Evolutionary conservation across 208 protist genomes (phyloP).

Genomic region (Crithidia thermophila): DNA sequence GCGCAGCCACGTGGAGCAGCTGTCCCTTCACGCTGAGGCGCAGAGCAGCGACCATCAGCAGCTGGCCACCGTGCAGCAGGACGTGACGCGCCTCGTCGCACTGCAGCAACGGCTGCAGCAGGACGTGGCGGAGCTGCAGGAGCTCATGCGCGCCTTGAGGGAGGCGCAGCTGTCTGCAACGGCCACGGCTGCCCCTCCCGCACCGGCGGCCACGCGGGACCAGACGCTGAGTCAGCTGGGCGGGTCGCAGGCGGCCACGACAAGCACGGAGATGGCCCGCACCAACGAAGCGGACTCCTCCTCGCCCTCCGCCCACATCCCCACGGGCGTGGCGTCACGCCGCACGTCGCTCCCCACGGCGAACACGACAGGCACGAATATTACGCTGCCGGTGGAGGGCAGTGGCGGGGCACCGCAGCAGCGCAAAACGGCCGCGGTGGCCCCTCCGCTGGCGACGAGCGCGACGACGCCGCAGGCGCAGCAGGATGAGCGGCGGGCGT

Average conservation of each 20-base stretch:
- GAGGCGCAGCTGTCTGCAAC: slow-evolving; percentile 1
- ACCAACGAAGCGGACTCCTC: slow-evolving; percentile 18
- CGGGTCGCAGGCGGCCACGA: slow-evolving; percentile 23
- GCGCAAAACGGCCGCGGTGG: neutral
- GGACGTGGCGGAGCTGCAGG: slow-evolving; percentile 24
- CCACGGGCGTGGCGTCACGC: neutral
- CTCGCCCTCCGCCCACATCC: slow-evolving; percentile 27
- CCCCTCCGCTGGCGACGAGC: neutral
- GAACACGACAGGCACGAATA: too few relatives aligned
- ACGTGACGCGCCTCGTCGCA: slow-evolving; percentile 12
- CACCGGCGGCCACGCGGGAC: neutral
- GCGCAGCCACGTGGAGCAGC: slow-evolving; percentile 8
- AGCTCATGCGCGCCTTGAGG: slow-evolving; percentile 14
- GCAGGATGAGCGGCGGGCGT: slow-evolving; percentile 16
- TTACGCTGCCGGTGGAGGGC: too few relatives aligned
- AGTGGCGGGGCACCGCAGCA: neutral
- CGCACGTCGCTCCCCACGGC: neutral
- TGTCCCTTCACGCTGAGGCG: slow-evolving; percentile 12
- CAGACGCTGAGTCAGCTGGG: slow-evolving; percentile 14
- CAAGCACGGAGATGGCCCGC: slow-evolving; percentile 32
- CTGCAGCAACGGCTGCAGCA: slow-evolving; percentile 20
- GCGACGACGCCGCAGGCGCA: neutral
- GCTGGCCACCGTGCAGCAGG: slow-evolving; percentile 26
- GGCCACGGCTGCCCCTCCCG: too few relatives aligned
- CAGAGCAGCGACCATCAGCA: slow-evolving; percentile 13